phyloP scores from a whole-genome alignment of 1,284 basidiomycete genomes.

The Caloboletus firmus region DNA sequence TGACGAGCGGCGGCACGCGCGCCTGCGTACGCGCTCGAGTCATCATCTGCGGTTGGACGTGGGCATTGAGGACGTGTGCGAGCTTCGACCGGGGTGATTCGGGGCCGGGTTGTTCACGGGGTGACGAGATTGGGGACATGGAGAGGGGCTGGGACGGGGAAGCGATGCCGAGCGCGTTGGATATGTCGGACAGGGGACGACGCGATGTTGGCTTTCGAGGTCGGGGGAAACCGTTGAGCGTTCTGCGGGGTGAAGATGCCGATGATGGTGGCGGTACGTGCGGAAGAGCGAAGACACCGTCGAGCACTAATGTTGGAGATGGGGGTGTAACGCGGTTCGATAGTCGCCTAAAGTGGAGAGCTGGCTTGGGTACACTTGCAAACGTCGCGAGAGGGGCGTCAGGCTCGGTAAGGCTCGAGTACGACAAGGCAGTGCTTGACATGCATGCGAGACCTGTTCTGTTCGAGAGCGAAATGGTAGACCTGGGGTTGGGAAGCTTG shows the following conservation, averaged over 20 bases:
- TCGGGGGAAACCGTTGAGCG: neutral
- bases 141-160: neutral
- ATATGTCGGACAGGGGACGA: neutral
- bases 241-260: neutral
- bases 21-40: neutral
- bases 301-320: constrained; percentile 20
- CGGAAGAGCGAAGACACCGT: constrained; percentile 26
- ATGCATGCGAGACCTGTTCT: neutral
- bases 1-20: neutral
- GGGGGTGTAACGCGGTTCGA: constrained; percentile 1
- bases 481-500: constrained; percentile 17
- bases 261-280: neutral
- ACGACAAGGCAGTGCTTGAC: neutral
- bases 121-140: neutral
- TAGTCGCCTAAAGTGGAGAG: neutral
- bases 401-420: neutral
- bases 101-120: neutral
- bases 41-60: neutral
- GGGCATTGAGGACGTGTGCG: constrained; percentile 15
- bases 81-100: constrained; percentile 28
- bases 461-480: neutral
- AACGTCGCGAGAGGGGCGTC: neutral
- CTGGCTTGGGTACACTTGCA: neutral
- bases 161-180: neutral
- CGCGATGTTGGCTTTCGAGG: constrained; percentile 5